Evolutionary conservation across 768 basidiomycete species (phyloP), one percentile per base, ranked within the genome.

Genomic region (Hortiboletus campestris): DNA sequence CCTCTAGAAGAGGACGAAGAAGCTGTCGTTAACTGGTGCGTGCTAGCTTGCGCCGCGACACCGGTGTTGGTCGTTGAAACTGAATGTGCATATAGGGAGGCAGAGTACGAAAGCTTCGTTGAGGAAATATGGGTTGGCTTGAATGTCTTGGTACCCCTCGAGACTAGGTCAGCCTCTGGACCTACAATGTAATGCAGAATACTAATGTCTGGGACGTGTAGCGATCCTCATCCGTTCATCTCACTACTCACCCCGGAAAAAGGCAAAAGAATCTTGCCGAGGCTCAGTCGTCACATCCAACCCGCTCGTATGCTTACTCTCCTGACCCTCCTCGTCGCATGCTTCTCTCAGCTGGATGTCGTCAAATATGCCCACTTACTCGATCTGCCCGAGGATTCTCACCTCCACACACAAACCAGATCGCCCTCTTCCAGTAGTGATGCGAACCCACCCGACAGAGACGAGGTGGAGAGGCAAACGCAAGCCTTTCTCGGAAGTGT

Each of bases 201-300:
- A 31, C 49, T 65, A 9, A 57, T 28, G 2, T 28, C 48, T 40
- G 47, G n/a, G 34, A 40, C 31, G 8, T 46, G 39, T 51, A 95
- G 95, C 69, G 81, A 89, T 59, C 96, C 96, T 3, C 97, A 99
- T 75, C 97, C 97, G 2, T 98, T 99, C 75, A 86, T 99, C 61
- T 94, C 95, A 3, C 79, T 99, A 34, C 80, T 99, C 46, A 81
- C 80, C 19, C 87, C 91, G 5, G 82, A 83, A 62, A 99, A 99
- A 73, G 97, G 97, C 53, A 98, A 98, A 76, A 87, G 86, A 57
- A 80, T 99, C 25, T 78, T 99, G 13, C 90, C 94, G 4, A 86
- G 97, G 43, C 82, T 94, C 14, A 86, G 92, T 11, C 87, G 95
- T 19, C 89, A 94, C 62, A 81, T 98, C 17, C 81, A 82, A 58